Percentiles rank a stretch among this genome's conserved stretches.
Conservation (phyloP, 129 eudicot genomes). For the Silybum marianum region DNA sequence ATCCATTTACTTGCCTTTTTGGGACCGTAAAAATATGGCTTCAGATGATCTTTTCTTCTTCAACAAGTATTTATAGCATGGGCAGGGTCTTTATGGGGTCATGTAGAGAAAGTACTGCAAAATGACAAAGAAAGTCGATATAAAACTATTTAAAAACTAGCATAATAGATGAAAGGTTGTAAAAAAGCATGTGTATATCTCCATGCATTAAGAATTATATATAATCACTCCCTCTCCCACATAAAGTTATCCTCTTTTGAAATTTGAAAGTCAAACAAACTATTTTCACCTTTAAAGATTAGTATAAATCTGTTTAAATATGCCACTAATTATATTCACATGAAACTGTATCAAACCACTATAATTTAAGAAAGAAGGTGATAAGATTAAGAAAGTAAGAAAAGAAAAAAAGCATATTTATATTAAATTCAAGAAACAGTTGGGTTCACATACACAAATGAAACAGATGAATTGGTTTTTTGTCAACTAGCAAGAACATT, state of each 20-base stretch:
- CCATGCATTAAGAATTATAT: slow-evolving; percentile 24
- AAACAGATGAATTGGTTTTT: slow-evolving; percentile 14
- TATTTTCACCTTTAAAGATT: slow-evolving; percentile 14
- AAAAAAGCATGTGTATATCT: slow-evolving; percentile 28
- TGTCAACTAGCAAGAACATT: slow-evolving; percentile 26
- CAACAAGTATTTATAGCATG: slow-evolving; percentile 59
- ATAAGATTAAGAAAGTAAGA: not conserved
- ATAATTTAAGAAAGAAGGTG: not conserved
- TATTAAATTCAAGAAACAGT: slow-evolving; percentile 5
- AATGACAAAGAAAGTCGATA: slow-evolving; percentile 34
- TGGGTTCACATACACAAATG: slow-evolving; percentile 11
- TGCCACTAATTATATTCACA: not conserved
- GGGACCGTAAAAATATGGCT: slow-evolving; percentile 63
- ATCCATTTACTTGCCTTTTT: slow-evolving; percentile 69
- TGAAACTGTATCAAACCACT: not conserved
- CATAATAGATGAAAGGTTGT: slow-evolving; percentile 16
- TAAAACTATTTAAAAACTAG: not conserved
- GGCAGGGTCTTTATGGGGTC: slow-evolving; percentile 62
- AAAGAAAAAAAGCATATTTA: not conserved
- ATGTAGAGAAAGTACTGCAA: slow-evolving; percentile 69
- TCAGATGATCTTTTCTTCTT: slow-evolving; percentile 53
- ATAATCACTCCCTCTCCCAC: not conserved
- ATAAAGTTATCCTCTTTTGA: slow-evolving; percentile 14
- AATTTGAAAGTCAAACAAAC: slow-evolving; percentile 20
- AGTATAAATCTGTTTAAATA: too few species aligned